Percentiles rank a stretch among this genome's conserved stretches.
Evolutionary conservation across 2,329 filamentous ascomycete species (phyloP).

Genomic region (Microdochium trichocladiopsis): DNA sequence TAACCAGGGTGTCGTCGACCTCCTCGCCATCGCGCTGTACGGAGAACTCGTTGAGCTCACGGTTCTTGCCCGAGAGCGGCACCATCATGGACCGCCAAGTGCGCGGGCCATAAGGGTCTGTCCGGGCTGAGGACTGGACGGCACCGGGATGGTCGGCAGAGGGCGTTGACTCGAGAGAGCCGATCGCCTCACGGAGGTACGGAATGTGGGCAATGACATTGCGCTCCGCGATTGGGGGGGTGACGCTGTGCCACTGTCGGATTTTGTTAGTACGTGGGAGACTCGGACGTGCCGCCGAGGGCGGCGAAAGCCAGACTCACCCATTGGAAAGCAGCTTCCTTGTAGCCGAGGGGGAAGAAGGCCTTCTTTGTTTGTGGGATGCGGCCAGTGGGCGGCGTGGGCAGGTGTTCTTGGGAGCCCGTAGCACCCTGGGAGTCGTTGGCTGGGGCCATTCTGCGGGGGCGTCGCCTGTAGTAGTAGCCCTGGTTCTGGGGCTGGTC

Average conservation of each 20-base stretch:
- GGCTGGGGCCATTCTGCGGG: not conserved
- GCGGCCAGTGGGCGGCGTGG: not conserved
- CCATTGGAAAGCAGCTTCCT: constrained; percentile 89
- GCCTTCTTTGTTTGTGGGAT: constrained; percentile 10
- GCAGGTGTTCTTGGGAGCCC: not conserved
- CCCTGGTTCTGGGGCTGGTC: not conserved
- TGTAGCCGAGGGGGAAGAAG: constrained; percentile 84
- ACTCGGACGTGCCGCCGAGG: constrained; percentile 2
- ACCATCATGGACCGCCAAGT: constrained; percentile 85
- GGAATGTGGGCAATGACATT: constrained; percentile 82
- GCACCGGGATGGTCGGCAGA: constrained; percentile 30
- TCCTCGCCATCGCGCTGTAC: constrained; percentile 77
- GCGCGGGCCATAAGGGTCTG: constrained; percentile 78
- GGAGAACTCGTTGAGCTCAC: constrained; percentile 87
- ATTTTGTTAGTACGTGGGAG: constrained; percentile 3
- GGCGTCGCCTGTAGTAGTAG: not conserved
- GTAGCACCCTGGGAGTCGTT: not conserved
- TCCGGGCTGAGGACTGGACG: constrained; percentile 38
- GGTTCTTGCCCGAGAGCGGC: constrained; percentile 73
- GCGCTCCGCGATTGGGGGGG: constrained; percentile 78
- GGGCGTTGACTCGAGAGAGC: constrained; percentile 32
- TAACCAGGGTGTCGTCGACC: constrained; percentile 80
- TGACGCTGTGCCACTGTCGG: constrained; percentile 73
- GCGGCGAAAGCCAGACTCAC: constrained; percentile 37
- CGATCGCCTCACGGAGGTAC: constrained; percentile 68